Conservation (phyloP, 2,329 filamentous ascomycete species). For the Neopestalotiopsis sp. region DNA sequence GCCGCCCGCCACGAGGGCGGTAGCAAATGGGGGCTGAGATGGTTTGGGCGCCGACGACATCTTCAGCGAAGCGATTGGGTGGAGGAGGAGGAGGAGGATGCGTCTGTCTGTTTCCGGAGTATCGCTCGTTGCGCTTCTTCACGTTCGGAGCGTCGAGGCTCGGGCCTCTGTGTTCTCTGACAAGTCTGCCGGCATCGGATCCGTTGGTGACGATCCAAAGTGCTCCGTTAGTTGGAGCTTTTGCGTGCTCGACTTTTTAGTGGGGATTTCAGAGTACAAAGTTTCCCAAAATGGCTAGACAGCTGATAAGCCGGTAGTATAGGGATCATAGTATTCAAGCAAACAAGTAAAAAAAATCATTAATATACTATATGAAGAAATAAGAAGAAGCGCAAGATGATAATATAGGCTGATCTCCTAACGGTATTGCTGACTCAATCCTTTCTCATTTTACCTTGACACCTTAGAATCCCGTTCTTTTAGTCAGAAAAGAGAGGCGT, state of each 20-base stretch:
- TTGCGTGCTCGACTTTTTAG: slow-evolving; percentile 2
- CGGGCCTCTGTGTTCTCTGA: slow-evolving; percentile 1
- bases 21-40: slow-evolving; percentile 54
- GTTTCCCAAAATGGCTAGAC: neutral
- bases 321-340: neutral
- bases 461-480: too few species aligned
- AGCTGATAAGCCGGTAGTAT: neutral
- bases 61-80: slow-evolving; percentile 11
- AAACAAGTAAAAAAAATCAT: too few species aligned
- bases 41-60: slow-evolving; percentile 25
- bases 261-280: neutral
- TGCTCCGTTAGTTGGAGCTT: neutral
- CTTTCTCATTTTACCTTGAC: too few species aligned
- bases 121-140: neutral
- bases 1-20: slow-evolving; percentile 78
- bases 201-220: neutral
- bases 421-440: too few species aligned
- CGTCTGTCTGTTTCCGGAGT: neutral
- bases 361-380: too few species aligned
- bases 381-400: too few species aligned
- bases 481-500: too few species aligned
- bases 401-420: too few species aligned
- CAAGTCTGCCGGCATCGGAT: slow-evolving; percentile 16
- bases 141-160: slow-evolving; percentile 10
- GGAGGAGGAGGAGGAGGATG: neutral